These are phyloP conservation scores for Flaveria ramosissima DNA, from an alignment of 129 eudicot genomes.

Conservation along the genomic window DNA sequence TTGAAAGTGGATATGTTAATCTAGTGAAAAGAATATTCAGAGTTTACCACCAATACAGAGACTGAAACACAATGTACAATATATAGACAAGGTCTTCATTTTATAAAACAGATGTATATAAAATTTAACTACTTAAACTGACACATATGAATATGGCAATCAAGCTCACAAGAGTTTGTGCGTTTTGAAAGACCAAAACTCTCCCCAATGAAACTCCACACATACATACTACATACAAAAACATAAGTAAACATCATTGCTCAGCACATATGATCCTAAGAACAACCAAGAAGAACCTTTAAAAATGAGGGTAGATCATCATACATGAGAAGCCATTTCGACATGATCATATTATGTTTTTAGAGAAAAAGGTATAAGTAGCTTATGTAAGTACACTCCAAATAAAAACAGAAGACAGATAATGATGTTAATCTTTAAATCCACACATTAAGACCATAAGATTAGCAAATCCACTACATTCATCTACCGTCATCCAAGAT, in stretches of 20 bases:
- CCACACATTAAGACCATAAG: background rate
- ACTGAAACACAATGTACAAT: background rate
- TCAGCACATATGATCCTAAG: background rate
- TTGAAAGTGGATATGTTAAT: background rate
- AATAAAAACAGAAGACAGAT: background rate
- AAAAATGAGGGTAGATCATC: conserved; percentile 3
- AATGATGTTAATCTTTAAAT: background rate
- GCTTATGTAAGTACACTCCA: conserved; percentile 8
- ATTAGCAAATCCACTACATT: too few species aligned
- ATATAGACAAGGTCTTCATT: background rate
- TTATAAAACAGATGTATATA: background rate
- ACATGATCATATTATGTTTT: background rate
- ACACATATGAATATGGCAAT: background rate
- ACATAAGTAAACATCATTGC: background rate
- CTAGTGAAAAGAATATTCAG: background rate
- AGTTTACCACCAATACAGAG: background rate
- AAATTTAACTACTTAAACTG: background rate
- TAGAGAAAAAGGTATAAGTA: background rate
- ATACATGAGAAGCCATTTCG: background rate
- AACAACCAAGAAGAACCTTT: background rate
- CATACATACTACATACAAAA: background rate
- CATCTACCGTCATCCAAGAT: conserved; percentile 14
- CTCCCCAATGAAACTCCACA: background rate
- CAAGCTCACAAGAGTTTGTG: background rate
- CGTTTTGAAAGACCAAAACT: background rate